phyloP scores from a whole-genome alignment of 2,329 filamentous ascomycete species.

The Trichoderma koningiopsis region DNA sequence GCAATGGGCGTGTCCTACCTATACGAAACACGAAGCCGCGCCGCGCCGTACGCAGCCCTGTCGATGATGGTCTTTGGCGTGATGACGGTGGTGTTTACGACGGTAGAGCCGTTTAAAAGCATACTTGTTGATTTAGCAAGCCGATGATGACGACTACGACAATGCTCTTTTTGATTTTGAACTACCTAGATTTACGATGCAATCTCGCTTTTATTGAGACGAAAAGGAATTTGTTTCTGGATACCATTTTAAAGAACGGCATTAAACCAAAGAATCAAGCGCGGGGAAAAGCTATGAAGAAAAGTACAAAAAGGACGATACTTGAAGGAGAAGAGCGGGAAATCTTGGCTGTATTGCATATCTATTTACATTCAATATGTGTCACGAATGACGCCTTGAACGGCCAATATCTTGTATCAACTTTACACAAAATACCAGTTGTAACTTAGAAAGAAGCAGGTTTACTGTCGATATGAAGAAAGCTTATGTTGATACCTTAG shows the following conservation, averaged over 20 bases:
- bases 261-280: not conserved
- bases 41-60: slow-evolving; percentile 58
- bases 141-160: not conserved
- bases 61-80: slow-evolving; percentile 61
- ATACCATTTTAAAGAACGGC: not conserved
- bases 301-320: not conserved
- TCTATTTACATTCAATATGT: not conserved
- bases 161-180: not conserved
- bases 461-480: not conserved
- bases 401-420: not conserved
- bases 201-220: not conserved
- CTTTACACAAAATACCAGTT: not conserved
- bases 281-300: not conserved
- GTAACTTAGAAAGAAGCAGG: slow-evolving; percentile 1
- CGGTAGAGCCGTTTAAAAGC: slow-evolving; percentile 48
- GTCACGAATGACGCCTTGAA: not conserved
- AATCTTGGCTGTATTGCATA: slow-evolving; percentile 3
- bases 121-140: slow-evolving; percentile 42
- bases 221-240: not conserved
- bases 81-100: slow-evolving; percentile 57
- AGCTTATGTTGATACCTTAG: not conserved
- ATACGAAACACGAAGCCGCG: slow-evolving; percentile 54
- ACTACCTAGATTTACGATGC: not conserved
- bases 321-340: not conserved
- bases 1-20: slow-evolving; percentile 62